Base-by-base conservation (phyloP, 441 rosid genomes). In the Geranium incanum region DNA sequence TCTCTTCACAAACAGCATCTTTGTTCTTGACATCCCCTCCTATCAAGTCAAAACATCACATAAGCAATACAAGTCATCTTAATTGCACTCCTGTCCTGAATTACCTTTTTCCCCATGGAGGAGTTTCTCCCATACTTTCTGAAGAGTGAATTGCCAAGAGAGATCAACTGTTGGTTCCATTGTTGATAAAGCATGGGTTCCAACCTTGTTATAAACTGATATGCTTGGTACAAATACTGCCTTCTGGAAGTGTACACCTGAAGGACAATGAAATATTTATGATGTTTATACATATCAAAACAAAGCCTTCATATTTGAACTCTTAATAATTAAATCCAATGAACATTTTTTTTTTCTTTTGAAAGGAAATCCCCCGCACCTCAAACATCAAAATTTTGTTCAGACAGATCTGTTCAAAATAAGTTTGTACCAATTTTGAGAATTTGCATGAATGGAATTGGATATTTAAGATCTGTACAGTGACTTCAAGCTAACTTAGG, bases 171-270 rank as follows among this genome's bases (percentile, higher is more conserved):
- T 70, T 67, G 74, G 50, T 19, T 75, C 67, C 62, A 12, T 60
- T 23, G 48, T 43, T 28, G 74, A 57, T 39, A 13, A 36, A 37
- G 63, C 28, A 36, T 18, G 48, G 15, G 71, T 45, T 71, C 78
- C 78, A 67, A 75, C 78, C 74, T 75, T 75, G 74, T 66, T 52
- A 62, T 75, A 75, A 37, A 75, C 78, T 15, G 78, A 70, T 28
- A 57, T 70, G 70, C 71, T 75, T 0, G 78, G 78, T 2, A 75
- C 74, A 70, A 75, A 75, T 3, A 75, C 74, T 2, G 74, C 78
- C 68, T 75, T 75, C 74, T 70, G 41, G 78, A 75, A 75, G 50
- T 71, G 67, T 43, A 75, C 65, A 23, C 78, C 69, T 75, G 65
- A 0, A 70, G 21, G 23, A 60, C 12, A 16, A 13, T 55, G 13